Base-by-base conservation (phyloP, 495 filamentous ascomycete species). In the Annulohypoxylon stygium region DNA sequence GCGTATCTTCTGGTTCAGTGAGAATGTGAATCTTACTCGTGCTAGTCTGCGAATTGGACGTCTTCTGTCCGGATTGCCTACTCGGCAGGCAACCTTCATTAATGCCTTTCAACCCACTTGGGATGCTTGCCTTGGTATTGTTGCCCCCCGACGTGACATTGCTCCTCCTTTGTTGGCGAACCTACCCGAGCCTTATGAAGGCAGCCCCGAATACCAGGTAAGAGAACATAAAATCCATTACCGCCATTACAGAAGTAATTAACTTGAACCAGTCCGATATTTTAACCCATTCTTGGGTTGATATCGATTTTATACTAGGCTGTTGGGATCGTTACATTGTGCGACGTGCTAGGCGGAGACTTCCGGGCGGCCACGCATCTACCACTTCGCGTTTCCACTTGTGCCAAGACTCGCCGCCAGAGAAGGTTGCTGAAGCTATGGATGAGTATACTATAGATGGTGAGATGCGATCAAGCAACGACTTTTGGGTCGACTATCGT, bases 91-190 rank as follows among this genome's bases (percentile, higher is more conserved):
- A 45, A 71, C 81, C 26, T 65, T 81, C 12, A 61, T 81, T 43
- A 16, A 12, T 4, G 81, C 78, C 0, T 85, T 85, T 55, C 70
- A 47, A 5, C 80, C 80, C 16, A 82, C 78, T 0, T 85, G 83
- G 83, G 80, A 83, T 6, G 7, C 61, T 2, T 79, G 75, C 61
- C 81, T 77, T 47, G 79, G 80, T 63, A 36, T 25, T 62, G 61
- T 54, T 10, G 36, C 7, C 33, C 20, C 26, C 3, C 20, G 10
- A 7, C 9, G 26, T 20, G 4, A 30, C 50, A 2, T 7, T 33
- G 20, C 7, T 18, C 41, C 4, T 14, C 12, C 11, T 47, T 12
- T 33, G 11, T 12, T n/a, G 11, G 47, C 12, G 64, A 78, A 36
- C 51, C 11, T 18, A 4, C 48, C 20, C n/a, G 20, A 25, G 8